Base-by-base conservation (phyloP, 78 protist species). In the Bodo saltans region DNA sequence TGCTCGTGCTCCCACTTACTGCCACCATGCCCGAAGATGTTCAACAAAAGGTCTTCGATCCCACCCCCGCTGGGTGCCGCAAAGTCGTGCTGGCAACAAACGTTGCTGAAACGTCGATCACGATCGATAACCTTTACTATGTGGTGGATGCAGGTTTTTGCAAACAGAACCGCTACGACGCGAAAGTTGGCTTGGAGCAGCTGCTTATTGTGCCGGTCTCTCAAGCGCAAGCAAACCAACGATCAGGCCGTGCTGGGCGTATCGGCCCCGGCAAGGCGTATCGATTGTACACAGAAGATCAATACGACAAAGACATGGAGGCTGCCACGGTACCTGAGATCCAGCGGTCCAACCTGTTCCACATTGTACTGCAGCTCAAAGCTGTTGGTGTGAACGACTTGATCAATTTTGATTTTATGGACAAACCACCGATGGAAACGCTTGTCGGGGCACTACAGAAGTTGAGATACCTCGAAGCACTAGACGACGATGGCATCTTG, bases 201-300 rank as follows among this genome's bases (percentile, higher is more conserved):
- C 90, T 97, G 52, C 92, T 91, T 0, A 95, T 96, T 26, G 91
- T 90, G 32, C 98, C 98, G 75, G 96, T 95, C 78, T 93, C 97
- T 8, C 96, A 97, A 88, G 94, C 94, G 0, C 90, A 88, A n/a
- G 99, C 99, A 0, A 41, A 71, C 33, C 99, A 98, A 86, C 72
- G 99, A 17, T 67, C 92, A 0, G 99, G 99, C 8, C 90, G 99
- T n/a, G 98, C 98, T 0, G 98, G 97, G 0, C 90, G 99, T 38
- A 95, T 98, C 0, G 99, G 98, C 1, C 99, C 99, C 0, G 99
- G 99, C 53, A 92, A 95, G 80, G 97, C 98, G 90, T 96, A 87
- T 82, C 96, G 99, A 1, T 87, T 98, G 53, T 98, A 98, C 96
- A 98, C 99, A 1, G 99, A 97, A 80, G 28, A 67, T 0, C 98